These are phyloP conservation scores for Peterozyma toletana DNA, from an alignment of 805 yeast genomes.

Conservation along the genomic window DNA sequence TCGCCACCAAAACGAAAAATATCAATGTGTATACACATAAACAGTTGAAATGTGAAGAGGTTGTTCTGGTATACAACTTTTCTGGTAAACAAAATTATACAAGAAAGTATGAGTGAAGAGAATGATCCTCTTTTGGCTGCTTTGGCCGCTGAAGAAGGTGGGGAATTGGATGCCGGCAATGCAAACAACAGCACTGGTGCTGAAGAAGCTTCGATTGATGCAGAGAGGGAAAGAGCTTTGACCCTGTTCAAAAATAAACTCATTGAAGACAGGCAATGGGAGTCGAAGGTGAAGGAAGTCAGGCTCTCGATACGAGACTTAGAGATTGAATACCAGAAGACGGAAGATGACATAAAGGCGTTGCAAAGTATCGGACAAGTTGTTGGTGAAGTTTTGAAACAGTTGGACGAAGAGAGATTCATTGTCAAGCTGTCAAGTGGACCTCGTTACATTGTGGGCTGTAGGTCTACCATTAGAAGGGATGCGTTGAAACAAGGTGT, in stretches of 20 bases:
- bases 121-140: conserved; percentile 76
- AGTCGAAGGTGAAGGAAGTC: conserved; percentile 78
- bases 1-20: too few relatives aligned
- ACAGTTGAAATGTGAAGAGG: too few relatives aligned
- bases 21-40: too few relatives aligned
- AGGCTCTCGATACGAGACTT: conserved; percentile 77
- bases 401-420: conserved; percentile 87
- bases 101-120: conserved; percentile 46
- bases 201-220: conserved; percentile 13
- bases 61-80: too few relatives aligned
- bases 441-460: conserved; percentile 96
- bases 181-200: conserved; percentile 7
- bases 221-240: conserved; percentile 72
- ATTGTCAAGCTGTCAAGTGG: conserved; percentile 96
- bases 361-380: conserved; percentile 95
- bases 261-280: conserved; percentile 92
- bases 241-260: conserved; percentile 76
- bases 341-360: conserved; percentile 96
- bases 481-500: conserved; percentile 85
- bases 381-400: conserved; percentile 94
- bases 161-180: conserved; percentile 7
- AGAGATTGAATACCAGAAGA: conserved; percentile 80
- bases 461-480: conserved; percentile 86
- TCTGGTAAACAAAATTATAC: neutral
- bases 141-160: conserved; percentile 30